phyloP scores from a whole-genome alignment of 2,329 filamentous ascomycete species.

The Arthrinium puccinioides region DNA sequence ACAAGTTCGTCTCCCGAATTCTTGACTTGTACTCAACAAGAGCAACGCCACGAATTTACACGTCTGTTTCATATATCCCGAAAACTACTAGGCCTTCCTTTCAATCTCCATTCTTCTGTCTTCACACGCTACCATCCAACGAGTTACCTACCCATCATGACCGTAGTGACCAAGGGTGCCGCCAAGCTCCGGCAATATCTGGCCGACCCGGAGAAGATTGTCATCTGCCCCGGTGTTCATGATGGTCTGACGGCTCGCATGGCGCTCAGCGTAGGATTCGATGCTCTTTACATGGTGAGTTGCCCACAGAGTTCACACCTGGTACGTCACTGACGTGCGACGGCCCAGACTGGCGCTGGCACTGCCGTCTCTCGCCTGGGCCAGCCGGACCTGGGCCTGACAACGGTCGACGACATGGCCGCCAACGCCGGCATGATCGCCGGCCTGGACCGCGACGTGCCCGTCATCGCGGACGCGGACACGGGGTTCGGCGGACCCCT shows the following conservation, averaged over 20 bases:
- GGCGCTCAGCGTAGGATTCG: slow-evolving; percentile 54
- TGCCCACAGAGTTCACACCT: background rate
- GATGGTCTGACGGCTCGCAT: slow-evolving; percentile 61
- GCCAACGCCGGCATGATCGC: slow-evolving; percentile 59
- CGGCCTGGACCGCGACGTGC: slow-evolving; percentile 43
- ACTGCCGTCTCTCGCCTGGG: slow-evolving; percentile 42
- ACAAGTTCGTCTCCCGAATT: no score
- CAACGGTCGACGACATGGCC: slow-evolving; percentile 55
- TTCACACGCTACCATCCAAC: background rate
- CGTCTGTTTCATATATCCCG: no score
- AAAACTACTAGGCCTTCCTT: no score
- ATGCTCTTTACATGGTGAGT: slow-evolving; percentile 60
- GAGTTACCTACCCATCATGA: background rate
- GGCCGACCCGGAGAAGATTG: slow-evolving; percentile 28
- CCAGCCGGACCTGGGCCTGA: slow-evolving; percentile 55
- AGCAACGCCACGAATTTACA: no score
- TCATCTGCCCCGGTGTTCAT: slow-evolving; percentile 60
- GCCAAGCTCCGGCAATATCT: slow-evolving; percentile 33
- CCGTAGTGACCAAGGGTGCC: slow-evolving; percentile 12
- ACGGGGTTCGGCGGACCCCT: slow-evolving; percentile 47
- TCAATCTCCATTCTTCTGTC: no score
- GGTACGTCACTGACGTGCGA: background rate
- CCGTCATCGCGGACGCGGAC: slow-evolving; percentile 55
- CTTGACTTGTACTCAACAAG: no score
- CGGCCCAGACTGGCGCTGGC: slow-evolving; percentile 16